Base-by-base conservation (phyloP, 495 filamentous ascomycete species). In the Aspergillus avenaceus region DNA sequence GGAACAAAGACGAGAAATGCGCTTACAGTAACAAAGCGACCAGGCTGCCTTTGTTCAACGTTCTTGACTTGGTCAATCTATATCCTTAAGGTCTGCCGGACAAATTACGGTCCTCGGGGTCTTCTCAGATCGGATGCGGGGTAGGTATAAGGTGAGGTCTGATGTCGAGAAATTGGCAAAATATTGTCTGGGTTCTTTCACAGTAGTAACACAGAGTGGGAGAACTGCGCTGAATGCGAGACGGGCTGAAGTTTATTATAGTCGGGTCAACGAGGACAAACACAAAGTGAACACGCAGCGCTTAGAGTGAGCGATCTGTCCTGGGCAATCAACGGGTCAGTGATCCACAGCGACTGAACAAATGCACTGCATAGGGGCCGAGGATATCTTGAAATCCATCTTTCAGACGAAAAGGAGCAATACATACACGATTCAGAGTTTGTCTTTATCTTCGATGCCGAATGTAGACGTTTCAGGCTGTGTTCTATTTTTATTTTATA, bases 101-200 rank as follows among this genome's bases (percentile, higher is more conserved):
- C 18, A 26, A 23, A 34, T 14, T 18, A 31, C 26, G 43, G 47
- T 13, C 11, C 32, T 48, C 41, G 28, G 42, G 34, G 26, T 45
- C 22, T 27, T 18, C 37, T 47, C 34, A 28, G 42, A 49, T 54
- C 38, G 47, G 37, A 54, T 54, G 58, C 58, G 58, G 58, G 58
- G 58, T 60, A 60, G 23, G 31, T 47, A 37, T 27, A 13, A 25
- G 42, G 50, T 47, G 45, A 44, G 47, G 43, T 53, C 38, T 47
- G 53, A 22, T 36, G 32, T 28, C 36, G 21, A 53, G 32, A 31
- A 16, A 36, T 3, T 36, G 4, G n/a, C 12, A 4, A 16, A 14
- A 16, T 16, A 8, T 36, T 36, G 32, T 12, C 5, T 5, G 29
- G 12, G 3, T 34, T 34, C 14, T n/a, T 8, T 4, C 5, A 34